Percentiles rank a stretch among this genome's conserved stretches.
Conservation (phyloP, 2,329 filamentous ascomycete genomes). For the Westerdykella aurantiaca region DNA sequence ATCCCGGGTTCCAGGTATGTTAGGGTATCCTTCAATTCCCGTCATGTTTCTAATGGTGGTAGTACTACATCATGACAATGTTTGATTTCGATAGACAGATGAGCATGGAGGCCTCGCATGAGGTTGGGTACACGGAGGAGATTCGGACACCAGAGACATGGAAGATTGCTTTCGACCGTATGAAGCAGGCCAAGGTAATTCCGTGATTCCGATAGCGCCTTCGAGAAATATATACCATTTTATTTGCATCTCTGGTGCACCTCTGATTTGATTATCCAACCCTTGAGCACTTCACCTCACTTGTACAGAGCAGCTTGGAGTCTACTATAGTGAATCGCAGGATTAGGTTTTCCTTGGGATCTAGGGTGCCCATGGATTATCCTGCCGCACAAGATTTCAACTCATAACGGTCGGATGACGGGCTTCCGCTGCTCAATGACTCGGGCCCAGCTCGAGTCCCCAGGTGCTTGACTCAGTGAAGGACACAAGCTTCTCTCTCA, state of each 20-base stretch:
- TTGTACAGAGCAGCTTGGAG: neutral
- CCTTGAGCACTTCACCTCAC: neutral
- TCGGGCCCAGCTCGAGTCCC: too few species aligned
- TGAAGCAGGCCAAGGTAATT: slow-evolving; percentile 41
- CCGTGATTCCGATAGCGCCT: slow-evolving; percentile 11
- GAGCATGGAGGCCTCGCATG: slow-evolving; percentile 38
- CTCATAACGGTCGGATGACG: too few species aligned
- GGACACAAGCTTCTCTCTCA: too few species aligned
- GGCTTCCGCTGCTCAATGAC: too few species aligned
- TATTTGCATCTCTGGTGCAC: too few species aligned
- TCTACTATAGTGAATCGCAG: too few species aligned
- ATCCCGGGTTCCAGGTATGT: slow-evolving; percentile 27
- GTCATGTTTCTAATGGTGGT: neutral
- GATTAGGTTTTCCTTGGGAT: too few species aligned
- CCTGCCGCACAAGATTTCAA: too few species aligned
- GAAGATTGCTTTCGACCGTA: slow-evolving; percentile 41
- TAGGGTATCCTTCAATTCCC: neutral
- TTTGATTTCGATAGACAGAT: slow-evolving; percentile 47
- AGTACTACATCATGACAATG: slow-evolving; percentile 34
- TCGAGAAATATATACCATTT: too few species aligned
- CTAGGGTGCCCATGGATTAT: too few species aligned
- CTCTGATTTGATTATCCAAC: too few species aligned
- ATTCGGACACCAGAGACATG: slow-evolving; percentile 38
- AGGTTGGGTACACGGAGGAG: slow-evolving; percentile 37
- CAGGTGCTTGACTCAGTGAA: too few species aligned